These are phyloP conservation scores for Saturnispora sanitii DNA, from an alignment of 805 yeast species.

Conservation along the genomic window DNA sequence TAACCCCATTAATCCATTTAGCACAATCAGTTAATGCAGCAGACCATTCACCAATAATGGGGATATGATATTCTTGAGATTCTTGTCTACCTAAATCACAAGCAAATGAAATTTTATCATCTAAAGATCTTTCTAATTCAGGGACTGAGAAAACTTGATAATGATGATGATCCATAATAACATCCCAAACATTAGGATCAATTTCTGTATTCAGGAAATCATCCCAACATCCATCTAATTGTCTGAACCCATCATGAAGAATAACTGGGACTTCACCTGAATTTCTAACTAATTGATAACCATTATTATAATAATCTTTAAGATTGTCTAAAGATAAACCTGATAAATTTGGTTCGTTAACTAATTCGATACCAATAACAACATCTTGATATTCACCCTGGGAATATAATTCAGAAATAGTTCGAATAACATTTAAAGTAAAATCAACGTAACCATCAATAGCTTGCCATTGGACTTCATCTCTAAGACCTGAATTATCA, in stretches of 20 bases:
- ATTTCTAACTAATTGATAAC: constrained; percentile 55
- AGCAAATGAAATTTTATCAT: constrained; percentile 49
- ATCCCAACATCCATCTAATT: constrained; percentile 53
- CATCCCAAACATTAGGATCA: constrained; percentile 38
- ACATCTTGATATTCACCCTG: constrained; percentile 51
- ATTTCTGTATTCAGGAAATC: constrained; percentile 34
- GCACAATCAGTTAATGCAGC: constrained; percentile 68
- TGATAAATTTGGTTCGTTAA: constrained; percentile 87
- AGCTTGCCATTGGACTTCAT: constrained; percentile 43
- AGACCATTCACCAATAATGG: constrained; percentile 68
- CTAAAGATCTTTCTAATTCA: constrained; percentile 49
- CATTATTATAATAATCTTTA: constrained; percentile 49
- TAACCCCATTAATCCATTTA: constrained; percentile 59
- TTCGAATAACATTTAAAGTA: constrained; percentile 46
- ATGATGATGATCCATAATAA: constrained; percentile 80
- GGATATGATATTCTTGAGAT: constrained; percentile 54
- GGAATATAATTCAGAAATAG: constrained; percentile 57
- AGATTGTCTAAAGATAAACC: constrained; percentile 48
- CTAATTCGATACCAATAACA: constrained; percentile 71
- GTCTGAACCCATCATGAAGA: constrained; percentile 68
- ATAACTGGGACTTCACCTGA: constrained; percentile 35
- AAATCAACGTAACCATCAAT: constrained; percentile 33
- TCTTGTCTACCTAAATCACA: constrained; percentile 38
- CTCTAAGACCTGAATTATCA: constrained; percentile 72
- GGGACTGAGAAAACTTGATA: constrained; percentile 72